Percentiles rank a stretch among this genome's conserved stretches.
Conservation (phyloP, 139 green algal species). For the Coelastrella sp. region DNA sequence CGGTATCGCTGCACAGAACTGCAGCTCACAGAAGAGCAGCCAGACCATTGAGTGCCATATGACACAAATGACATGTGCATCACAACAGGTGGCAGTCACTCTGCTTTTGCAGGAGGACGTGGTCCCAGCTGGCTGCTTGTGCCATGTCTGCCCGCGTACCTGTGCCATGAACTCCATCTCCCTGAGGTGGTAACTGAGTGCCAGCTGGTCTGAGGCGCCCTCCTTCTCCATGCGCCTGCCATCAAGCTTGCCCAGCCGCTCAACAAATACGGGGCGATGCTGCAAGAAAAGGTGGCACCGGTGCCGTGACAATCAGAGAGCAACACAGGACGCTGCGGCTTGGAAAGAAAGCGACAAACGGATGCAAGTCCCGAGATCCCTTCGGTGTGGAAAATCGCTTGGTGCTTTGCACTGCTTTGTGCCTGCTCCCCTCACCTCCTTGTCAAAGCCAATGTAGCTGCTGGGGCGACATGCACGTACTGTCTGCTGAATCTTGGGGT, state of each 20-base stretch:
- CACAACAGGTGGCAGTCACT: not conserved
- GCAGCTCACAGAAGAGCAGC: not conserved
- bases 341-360: not conserved
- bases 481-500: not conserved
- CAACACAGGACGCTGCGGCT: not conserved
- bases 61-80: not conserved
- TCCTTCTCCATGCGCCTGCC: slow-evolving; percentile 33
- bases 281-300: not conserved
- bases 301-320: too few species aligned
- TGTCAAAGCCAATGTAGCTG: slow-evolving; percentile 52
- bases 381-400: not conserved
- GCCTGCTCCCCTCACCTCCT: slow-evolving; percentile 3
- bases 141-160: not conserved
- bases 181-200: slow-evolving; percentile 44
- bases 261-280: slow-evolving; percentile 44
- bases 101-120: not conserved
- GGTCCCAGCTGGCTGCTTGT: not conserved
- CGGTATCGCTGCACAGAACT: too few species aligned
- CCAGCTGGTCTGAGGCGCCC: slow-evolving; percentile 4
- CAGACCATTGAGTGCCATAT: not conserved
- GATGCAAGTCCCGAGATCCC: not conserved
- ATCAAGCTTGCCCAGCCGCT: slow-evolving; percentile 46
- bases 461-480: slow-evolving; percentile 38
- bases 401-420: not conserved
- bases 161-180: slow-evolving; percentile 53